Evolutionary conservation across 1,139 yeast genomes (phyloP), one percentile per base, ranked within the genome.

Genomic region (Petasospora fabianii): DNA sequence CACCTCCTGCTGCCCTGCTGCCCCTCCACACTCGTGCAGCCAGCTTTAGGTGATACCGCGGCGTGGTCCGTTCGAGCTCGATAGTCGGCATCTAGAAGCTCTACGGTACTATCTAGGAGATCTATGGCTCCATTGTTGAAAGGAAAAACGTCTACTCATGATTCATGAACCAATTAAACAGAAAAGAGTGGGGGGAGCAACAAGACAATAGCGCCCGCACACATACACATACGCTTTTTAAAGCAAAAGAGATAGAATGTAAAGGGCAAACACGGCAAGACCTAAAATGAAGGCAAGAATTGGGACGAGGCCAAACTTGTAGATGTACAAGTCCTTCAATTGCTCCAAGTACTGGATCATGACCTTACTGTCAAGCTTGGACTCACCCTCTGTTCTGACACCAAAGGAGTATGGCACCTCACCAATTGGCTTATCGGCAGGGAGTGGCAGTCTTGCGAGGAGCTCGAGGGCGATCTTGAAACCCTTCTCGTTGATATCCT

Each of bases 381-480:
- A 66, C 47, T 69, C 74, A 53, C 74, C 74, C 48, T 67, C 73
- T 11, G 70, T 64, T 60, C 74, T 66, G 24, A 68, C 71, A 53
- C 73, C 74, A 44, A 69, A 69, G n/a, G 71, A 65, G 46, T 68
- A 69, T 34, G 73, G 71, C 24, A 68, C 61, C 47, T 69, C 74
- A 42, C 72, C 73, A 34, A 68, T 58, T 27, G 62, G 55, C 30
- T 53, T 39, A 28, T 51, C 53, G 26, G 49, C 42, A 33, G 71
- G 70, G 33, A 68, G 53, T 30, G 71, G 71, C 31, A 68, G 45
- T 48, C 68, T 69, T 17, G 70, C 72, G 39, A 69, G 51, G 34
- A 69, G 54, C 43, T 69, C 74, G 35, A 69, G 54, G 14, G 73
- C 73, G 41, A 69, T 66, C 51, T 69, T 69, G 61, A 69, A 69